Base-by-base conservation (phyloP, 2,329 filamentous ascomycete genomes). In the Paracorniculantispora psalliotae region DNA sequence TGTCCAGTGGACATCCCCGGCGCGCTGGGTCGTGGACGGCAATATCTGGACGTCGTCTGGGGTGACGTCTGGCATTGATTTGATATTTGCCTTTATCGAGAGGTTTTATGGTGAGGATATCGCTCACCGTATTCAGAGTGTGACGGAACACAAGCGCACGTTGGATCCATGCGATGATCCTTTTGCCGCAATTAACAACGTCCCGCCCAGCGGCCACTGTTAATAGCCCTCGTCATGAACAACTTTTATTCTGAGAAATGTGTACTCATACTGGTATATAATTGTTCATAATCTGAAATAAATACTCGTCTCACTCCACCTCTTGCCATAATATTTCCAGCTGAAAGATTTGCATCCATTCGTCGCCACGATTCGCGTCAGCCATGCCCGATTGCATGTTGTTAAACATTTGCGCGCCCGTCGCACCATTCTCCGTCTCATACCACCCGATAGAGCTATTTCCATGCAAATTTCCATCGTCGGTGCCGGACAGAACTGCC, bases 11-110 rank as follows among this genome's bases (percentile, higher is more conserved):
- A 76, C 85, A 28, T 71, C 75, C 1, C 75, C 77, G 41, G 86
- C 86, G 26, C 75, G 86, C 46, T 89, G 85, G 84, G 81, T 88
- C 0, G 72, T 76, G 0, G 85, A 89, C 68, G 85, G 82, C 4
- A 85, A 87, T 57, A 72, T 88, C 3, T 89, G 86, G 84, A 84
- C 81, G 3, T 81, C 81, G 4, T 85, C 83, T 1, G 86, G 87
- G 43, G 63, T 65, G 17, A 52, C 54, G 7, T 47, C 62, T 1
- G 63, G 63, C 7, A 53, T 65, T 6, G 62, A 65, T 44, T 30
- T 61, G 23, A 64, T 63, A 21, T 60, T 65, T 33, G 59, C 61
- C 9, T 65, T 65, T 28, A 59, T 65, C 13, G 61, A 65, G 25
- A 52, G 44, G 3, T 43, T 57, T 25, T 65, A 61, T n/a, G 62